These are phyloP conservation scores for Chaetomium tenue DNA, from an alignment of 495 filamentous ascomycete genomes.

Conservation along the genomic window DNA sequence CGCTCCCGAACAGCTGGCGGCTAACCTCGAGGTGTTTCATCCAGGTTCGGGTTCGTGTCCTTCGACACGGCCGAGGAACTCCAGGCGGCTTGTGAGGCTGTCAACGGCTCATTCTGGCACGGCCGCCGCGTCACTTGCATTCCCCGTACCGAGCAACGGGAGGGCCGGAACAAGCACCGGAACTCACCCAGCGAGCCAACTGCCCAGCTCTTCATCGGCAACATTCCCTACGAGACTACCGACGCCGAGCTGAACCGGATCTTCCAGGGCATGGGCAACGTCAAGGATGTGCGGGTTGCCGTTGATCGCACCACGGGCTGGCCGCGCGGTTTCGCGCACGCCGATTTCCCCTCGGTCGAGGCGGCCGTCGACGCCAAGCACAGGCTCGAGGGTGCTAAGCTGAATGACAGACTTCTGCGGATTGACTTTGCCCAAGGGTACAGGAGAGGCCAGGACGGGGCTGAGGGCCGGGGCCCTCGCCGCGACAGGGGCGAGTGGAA, in stretches of 20 bases:
- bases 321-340: conserved; percentile 86
- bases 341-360: conserved; percentile 70
- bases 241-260: conserved; percentile 82
- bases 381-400: conserved; percentile 52
- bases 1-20: not conserved
- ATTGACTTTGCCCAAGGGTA: conserved; percentile 58
- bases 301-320: conserved; percentile 86
- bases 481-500: not conserved
- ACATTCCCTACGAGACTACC: conserved; percentile 84
- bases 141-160: conserved; percentile 40
- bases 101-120: conserved; percentile 70
- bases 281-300: conserved; percentile 81
- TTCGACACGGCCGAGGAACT: conserved; percentile 60
- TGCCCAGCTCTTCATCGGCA: conserved; percentile 79
- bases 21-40: conserved; percentile 30
- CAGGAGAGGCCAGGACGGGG: not conserved
- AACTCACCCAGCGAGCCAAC: conserved; percentile 45
- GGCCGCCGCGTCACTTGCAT: conserved; percentile 68
- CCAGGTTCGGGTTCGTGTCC: conserved; percentile 76
- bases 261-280: conserved; percentile 68
- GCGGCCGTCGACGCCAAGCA: conserved; percentile 59
- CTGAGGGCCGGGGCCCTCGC: not conserved
- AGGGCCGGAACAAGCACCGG: not conserved
- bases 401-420: conserved; percentile 65
- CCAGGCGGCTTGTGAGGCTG: conserved; percentile 58